These are phyloP conservation scores for Candida sp. DNA, from an alignment of 1,139 yeast genomes.

Conservation along the genomic window DNA sequence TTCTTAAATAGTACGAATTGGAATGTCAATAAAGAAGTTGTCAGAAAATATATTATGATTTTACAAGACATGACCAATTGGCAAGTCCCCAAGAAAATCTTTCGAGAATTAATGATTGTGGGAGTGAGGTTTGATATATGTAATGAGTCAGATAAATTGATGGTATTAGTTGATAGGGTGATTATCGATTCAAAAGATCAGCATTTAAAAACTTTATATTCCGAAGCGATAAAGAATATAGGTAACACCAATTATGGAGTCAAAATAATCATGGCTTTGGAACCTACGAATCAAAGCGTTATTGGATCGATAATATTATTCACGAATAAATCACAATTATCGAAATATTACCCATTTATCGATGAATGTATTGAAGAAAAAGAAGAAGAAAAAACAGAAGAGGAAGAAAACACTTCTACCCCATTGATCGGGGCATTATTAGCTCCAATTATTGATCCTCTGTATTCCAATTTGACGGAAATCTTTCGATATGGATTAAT, in stretches of 20 bases:
- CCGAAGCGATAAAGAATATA: slow-evolving; percentile 21
- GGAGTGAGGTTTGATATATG: slow-evolving; percentile 60
- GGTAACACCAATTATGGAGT: slow-evolving; percentile 24
- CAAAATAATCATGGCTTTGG: slow-evolving; percentile 54
- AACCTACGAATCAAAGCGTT: slow-evolving; percentile 51
- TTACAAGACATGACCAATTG: slow-evolving; percentile 38
- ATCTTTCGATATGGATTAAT: slow-evolving; percentile 57
- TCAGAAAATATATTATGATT: slow-evolving; percentile 33
- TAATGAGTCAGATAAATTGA: slow-evolving; percentile 35
- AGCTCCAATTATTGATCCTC: slow-evolving; percentile 55
- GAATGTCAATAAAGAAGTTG: slow-evolving; percentile 17
- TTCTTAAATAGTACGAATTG: slow-evolving; percentile 41
- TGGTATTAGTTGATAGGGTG: slow-evolving; percentile 26
- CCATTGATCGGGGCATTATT: slow-evolving; percentile 50
- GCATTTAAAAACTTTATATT: slow-evolving; percentile 15
- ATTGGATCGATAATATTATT: slow-evolving; percentile 56
- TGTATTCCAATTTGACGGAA: slow-evolving; percentile 52
- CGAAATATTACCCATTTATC: slow-evolving; percentile 52
- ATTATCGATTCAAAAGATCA: slow-evolving; percentile 6
- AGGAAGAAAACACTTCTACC: neutral
- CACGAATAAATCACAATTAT: slow-evolving; percentile 43
- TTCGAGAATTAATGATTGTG: slow-evolving; percentile 55
- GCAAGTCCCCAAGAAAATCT: slow-evolving; percentile 54
- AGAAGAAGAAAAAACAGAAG: slow-evolving; percentile 1
- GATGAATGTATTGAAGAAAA: slow-evolving; percentile 24